These are phyloP conservation scores for Moringa oleifera DNA, from an alignment of 345 rosid species.

Conservation along the genomic window DNA sequence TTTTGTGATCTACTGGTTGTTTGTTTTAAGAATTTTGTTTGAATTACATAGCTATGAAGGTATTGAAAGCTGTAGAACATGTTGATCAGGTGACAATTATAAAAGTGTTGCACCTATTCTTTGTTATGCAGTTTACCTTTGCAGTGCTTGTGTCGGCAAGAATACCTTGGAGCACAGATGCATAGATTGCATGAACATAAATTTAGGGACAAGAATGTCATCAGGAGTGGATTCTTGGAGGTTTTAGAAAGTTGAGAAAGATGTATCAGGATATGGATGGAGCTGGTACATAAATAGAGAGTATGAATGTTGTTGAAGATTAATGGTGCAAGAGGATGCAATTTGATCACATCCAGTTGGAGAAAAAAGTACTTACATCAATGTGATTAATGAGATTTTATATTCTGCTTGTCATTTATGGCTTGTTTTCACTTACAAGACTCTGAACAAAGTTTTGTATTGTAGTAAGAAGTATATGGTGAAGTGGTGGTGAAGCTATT, in stretches of 20 bases:
- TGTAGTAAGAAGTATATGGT: background rate
- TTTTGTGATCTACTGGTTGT: background rate
- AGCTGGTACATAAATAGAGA: background rate
- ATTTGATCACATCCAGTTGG: background rate
- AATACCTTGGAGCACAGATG: background rate
- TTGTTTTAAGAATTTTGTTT: background rate
- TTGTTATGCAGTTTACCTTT: conserved; percentile 2
- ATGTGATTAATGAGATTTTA: background rate
- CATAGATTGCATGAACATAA: background rate
- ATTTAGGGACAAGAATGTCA: too few species aligned
- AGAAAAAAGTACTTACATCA: too few species aligned
- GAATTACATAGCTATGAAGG: background rate
- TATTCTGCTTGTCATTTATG: background rate
- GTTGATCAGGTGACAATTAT: background rate
- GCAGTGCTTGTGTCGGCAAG: background rate
- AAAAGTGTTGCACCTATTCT: background rate
- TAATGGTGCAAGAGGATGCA: background rate
- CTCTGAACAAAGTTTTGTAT: background rate
- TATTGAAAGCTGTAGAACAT: too few species aligned
- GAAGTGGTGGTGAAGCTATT: too few species aligned
- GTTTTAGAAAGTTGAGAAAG: too few species aligned
- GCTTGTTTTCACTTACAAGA: too few species aligned
- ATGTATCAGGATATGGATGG: too few species aligned
- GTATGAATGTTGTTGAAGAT: background rate
- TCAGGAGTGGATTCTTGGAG: too few species aligned